Percentiles rank a stretch among this genome's conserved stretches.
phyloP scores from a whole-genome alignment of 768 basidiomycete species.

The Boletus insuetus region DNA sequence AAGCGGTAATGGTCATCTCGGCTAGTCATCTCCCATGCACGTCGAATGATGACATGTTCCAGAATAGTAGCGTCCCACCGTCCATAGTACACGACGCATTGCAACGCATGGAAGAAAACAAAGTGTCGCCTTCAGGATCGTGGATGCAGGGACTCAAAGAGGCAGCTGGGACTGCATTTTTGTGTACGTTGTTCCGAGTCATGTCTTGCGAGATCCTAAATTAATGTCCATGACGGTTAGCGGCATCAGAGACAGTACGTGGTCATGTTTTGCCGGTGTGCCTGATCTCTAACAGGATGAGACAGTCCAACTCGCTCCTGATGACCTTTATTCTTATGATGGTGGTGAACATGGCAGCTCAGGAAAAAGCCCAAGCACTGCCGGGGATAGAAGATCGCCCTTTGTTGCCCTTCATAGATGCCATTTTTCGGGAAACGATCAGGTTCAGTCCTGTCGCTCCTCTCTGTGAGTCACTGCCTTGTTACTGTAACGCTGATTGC shows the following conservation, averaged over 20 bases:
- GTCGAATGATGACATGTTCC: neutral
- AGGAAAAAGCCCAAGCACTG: neutral
- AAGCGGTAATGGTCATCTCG: neutral
- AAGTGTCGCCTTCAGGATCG: neutral
- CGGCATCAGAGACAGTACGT: neutral
- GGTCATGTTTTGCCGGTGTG: accelerated
- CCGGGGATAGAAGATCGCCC: neutral
- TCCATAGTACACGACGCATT: neutral
- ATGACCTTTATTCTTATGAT: neutral
- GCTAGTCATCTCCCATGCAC: too few relatives aligned
- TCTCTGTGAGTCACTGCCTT: neutral
- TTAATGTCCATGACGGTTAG: neutral
- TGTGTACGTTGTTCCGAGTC: neutral
- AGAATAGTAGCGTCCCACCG: neutral
- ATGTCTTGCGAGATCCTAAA: neutral
- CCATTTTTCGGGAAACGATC: neutral
- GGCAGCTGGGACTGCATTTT: neutral
- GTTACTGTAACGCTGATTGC: too few relatives aligned
- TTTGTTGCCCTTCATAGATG: neutral
- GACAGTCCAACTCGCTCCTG: neutral
- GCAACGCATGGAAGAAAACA: neutral
- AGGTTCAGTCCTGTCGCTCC: neutral
- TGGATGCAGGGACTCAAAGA: neutral
- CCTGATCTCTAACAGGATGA: neutral
- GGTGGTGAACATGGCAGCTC: neutral